Base-by-base conservation (phyloP, 805 yeast species). In the Saturnispora gosingensis region DNA sequence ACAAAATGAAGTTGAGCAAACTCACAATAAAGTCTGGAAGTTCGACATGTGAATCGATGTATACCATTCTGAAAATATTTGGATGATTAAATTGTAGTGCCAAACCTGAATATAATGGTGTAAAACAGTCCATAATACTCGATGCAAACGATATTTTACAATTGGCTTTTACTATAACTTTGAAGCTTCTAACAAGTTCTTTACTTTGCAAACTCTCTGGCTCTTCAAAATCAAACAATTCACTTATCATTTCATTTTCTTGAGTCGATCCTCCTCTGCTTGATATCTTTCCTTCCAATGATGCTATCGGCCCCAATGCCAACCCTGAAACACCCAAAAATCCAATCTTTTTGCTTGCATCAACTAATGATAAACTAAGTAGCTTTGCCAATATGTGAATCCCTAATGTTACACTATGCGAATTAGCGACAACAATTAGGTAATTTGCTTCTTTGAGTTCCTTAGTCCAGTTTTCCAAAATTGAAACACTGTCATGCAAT, bases 371-470 rank as follows among this genome's bases (percentile, higher is more conserved):
- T 0, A 93, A 84, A 1, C 61, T 59, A 4, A 61, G 53, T 45
- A 66, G 40, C n/a, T 60, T 57, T 2, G 68, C 60, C 30, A 89
- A 68, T 10, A 91, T 64, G 48, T 88, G 84, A 1, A 88, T 81
- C 0, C 96, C 81, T 0, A 93, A 95, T 1, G 95, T 95, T 46
- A 91, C 86, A 1, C 97, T 96, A 66, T 89, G 97, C 0, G 97
- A 88, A 66, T 90, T 97, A 0, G 95, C 80, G 0, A 96, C 95
- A 56, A 90, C 76, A 60, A 85, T 84, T 25, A 93, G 74, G 56
- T 82, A 84, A 64, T 91, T 97, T 1, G 95, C 87, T 20, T 67
- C 58, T 2, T 61, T 53, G 16, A 85, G 68, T 34, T 74, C 75
- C n/a, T 72, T 67, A 40, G 71, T 64, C 90, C 91, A 88, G 62